These are phyloP conservation scores for Aquilaria agallochum DNA, from an alignment of 441 rosid species.

Conservation along the genomic window DNA sequence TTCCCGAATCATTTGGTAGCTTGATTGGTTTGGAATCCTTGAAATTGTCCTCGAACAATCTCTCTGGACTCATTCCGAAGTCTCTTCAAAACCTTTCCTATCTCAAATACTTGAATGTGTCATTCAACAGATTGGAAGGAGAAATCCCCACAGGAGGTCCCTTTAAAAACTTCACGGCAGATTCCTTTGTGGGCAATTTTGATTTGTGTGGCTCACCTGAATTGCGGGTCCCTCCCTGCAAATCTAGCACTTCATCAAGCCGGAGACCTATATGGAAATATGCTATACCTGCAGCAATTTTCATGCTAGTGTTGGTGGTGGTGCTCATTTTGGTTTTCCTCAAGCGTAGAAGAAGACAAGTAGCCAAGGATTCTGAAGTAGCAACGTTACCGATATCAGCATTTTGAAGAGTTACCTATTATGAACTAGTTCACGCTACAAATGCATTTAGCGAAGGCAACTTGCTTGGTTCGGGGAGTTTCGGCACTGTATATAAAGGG, in stretches of 20 bases:
- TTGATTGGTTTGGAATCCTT: conserved; percentile 15
- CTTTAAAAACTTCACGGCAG: conserved; percentile 14
- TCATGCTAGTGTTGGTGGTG: background rate
- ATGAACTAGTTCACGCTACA: conserved; percentile 10
- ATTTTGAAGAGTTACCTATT: conserved; percentile 9
- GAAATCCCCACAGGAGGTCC: conserved; percentile 28
- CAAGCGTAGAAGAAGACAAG: background rate
- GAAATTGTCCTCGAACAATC: conserved; percentile 23
- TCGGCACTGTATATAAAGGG: conserved; percentile 18
- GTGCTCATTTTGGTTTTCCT: background rate
- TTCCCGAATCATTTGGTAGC: conserved; percentile 15
- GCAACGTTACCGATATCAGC: background rate
- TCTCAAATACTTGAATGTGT: conserved; percentile 20
- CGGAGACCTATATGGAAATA: background rate
- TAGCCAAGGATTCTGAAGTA: background rate
- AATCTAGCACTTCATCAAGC: background rate
- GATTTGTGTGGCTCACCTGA: conserved; percentile 16
- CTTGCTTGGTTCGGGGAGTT: conserved; percentile 15
- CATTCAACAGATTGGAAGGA: conserved; percentile 28
- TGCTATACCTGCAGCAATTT: conserved; percentile 1
- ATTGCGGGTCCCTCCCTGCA: conserved; percentile 17
- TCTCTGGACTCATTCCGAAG: conserved; percentile 23
- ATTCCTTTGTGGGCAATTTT: conserved; percentile 21
- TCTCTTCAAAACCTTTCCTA: conserved; percentile 15
- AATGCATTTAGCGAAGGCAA: conserved; percentile 7